Percentiles rank a stretch among this genome's conserved stretches.
These are phyloP conservation scores for Madurella mycetomatis DNA, from an alignment of 2,329 filamentous ascomycete genomes.

Conservation along the genomic window DNA sequence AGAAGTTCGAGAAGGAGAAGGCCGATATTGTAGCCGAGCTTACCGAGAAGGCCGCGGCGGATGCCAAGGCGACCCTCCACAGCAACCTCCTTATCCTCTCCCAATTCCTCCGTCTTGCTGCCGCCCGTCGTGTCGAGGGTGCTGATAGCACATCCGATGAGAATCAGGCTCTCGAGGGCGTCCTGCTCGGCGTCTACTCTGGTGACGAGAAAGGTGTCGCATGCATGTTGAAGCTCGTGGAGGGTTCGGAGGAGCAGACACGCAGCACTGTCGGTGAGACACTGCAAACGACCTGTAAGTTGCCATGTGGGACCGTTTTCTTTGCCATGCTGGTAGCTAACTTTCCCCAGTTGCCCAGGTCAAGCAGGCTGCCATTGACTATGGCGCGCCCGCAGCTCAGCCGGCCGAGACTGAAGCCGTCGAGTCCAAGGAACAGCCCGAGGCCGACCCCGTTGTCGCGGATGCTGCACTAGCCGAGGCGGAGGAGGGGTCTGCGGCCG, in stretches of 20 bases:
- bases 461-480: slow-evolving; percentile 67
- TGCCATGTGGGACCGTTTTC: neutral
- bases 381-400: slow-evolving; percentile 39
- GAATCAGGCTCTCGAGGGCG: slow-evolving; percentile 75
- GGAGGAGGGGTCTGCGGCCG: slow-evolving; percentile 42
- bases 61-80: slow-evolving; percentile 53
- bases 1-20: slow-evolving; percentile 52
- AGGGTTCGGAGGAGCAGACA: slow-evolving; percentile 64
- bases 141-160: slow-evolving; percentile 62
- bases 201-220: slow-evolving; percentile 71
- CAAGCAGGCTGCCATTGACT: slow-evolving; percentile 51
- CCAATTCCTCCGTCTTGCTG: slow-evolving; percentile 75
- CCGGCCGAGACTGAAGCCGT: slow-evolving; percentile 28
- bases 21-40: slow-evolving; percentile 49
- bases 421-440: slow-evolving; percentile 28
- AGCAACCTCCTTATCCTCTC: slow-evolving; percentile 67
- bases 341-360: slow-evolving; percentile 49
- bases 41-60: slow-evolving; percentile 51
- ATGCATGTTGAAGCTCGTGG: slow-evolving; percentile 71
- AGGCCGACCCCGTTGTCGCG: slow-evolving; percentile 62
- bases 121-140: slow-evolving; percentile 68
- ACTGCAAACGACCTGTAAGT: slow-evolving; percentile 66
- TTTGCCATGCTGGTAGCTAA: slow-evolving; percentile 18
- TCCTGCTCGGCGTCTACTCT: slow-evolving; percentile 72
- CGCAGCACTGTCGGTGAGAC: slow-evolving; percentile 60